These are phyloP conservation scores for Candida hispaniensis DNA, from an alignment of 805 yeast genomes.

Conservation along the genomic window DNA sequence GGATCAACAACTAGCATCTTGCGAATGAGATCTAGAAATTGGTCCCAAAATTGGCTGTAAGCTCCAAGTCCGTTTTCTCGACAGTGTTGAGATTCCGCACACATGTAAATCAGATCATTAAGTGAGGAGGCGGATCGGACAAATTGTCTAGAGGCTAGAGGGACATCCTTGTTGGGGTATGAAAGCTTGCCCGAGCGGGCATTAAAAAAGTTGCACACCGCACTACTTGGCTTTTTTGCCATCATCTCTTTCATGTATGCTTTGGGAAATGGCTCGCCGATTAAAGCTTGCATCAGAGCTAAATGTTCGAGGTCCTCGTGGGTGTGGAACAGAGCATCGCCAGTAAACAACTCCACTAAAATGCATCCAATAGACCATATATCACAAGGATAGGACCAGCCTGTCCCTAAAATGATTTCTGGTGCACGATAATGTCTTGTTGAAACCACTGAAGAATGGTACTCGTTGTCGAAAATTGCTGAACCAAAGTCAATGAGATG, in stretches of 20 bases:
- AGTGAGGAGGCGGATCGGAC: constrained; percentile 30
- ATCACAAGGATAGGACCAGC: constrained; percentile 96
- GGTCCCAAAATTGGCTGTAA: constrained; percentile 62
- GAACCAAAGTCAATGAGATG: constrained; percentile 96
- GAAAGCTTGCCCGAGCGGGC: constrained; percentile 23
- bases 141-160: constrained; percentile 27
- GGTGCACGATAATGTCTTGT: constrained; percentile 97
- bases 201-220: constrained; percentile 24
- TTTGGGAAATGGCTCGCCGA: constrained; percentile 37
- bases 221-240: constrained; percentile 18
- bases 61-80: constrained; percentile 26
- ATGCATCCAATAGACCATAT: constrained; percentile 96
- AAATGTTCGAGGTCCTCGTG: constrained; percentile 91
- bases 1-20: constrained; percentile 66
- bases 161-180: constrained; percentile 32
- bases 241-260: constrained; percentile 24
- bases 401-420: constrained; percentile 85
- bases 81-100: constrained; percentile 16
- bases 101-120: constrained; percentile 15
- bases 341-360: constrained; percentile 79
- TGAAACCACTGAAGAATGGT: constrained; percentile 82
- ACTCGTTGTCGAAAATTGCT: constrained; percentile 88
- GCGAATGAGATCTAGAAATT: constrained; percentile 58
- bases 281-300: constrained; percentile 84
- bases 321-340: constrained; percentile 89